Conservation (phyloP, 352 stramenopile genomes). For the Peronosclerospora sorghi region DNA sequence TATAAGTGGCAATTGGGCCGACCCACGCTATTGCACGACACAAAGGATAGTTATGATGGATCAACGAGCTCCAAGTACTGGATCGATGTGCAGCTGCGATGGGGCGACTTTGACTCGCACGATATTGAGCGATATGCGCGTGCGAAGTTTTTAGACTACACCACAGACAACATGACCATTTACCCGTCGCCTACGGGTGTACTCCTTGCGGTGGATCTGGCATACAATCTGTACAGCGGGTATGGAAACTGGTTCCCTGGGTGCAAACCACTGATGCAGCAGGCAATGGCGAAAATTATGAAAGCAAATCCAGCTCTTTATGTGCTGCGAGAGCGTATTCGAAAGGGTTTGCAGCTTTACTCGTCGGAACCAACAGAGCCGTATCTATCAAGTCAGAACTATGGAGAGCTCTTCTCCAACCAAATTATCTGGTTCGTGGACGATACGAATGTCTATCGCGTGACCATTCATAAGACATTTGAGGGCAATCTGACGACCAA, state of each 20-base stretch:
- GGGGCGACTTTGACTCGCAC: constrained; percentile 99
- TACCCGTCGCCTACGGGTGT: constrained; percentile 98
- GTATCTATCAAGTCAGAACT: constrained; percentile 99
- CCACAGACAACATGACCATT: constrained; percentile 99
- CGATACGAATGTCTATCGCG: constrained; percentile 98
- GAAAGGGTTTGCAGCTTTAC: constrained; percentile 99
- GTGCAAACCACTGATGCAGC: constrained; percentile 98
- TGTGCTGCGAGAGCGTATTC: constrained; percentile 98
- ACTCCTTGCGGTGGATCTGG: constrained; percentile 95
- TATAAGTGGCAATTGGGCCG: constrained; percentile 97
- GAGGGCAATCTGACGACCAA: constrained; percentile 99
- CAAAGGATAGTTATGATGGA: constrained; percentile 96
- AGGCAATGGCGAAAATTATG: constrained; percentile 99
- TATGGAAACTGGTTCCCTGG: constrained; percentile 99
- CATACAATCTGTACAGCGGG: constrained; percentile 99
- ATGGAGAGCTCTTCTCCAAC: constrained; percentile 99
- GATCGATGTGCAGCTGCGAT: constrained; percentile 99
- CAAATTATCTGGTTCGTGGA: constrained; percentile 99
- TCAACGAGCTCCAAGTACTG: constrained; percentile 97
- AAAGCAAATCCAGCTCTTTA: constrained; percentile 99
- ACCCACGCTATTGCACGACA: constrained; percentile 82
- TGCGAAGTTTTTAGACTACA: constrained; percentile 99
- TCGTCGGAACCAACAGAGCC: constrained; percentile 99
- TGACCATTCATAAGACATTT: constrained; percentile 99
- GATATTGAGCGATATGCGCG: constrained; percentile 98